Conservation (phyloP, 2,329 filamentous ascomycete species). For the Calonectria pseudoturangicola region DNA sequence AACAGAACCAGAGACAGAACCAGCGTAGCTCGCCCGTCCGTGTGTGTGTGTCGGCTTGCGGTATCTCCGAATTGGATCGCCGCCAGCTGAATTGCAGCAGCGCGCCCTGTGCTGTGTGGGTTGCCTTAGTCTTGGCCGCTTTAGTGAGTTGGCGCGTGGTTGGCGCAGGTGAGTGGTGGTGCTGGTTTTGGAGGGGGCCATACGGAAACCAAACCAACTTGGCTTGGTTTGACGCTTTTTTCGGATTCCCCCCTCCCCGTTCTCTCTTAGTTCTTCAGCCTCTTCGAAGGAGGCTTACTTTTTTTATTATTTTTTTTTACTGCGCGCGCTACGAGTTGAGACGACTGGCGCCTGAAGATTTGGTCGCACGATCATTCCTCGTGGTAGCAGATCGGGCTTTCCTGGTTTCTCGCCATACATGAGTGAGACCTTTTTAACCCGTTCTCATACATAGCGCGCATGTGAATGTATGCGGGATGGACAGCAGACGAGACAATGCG, state of each 20-base stretch:
- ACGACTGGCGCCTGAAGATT: not conserved
- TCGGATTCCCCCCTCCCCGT: not conserved
- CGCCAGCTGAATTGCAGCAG: conserved; percentile 4
- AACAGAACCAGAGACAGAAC: conserved; percentile 17
- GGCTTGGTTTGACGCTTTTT: conserved; percentile 26
- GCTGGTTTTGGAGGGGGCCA: not conserved
- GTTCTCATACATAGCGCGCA: conserved; percentile 15
- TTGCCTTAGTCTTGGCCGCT: conserved; percentile 36
- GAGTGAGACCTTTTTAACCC: conserved; percentile 14
- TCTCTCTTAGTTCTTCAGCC: conserved; percentile 7
- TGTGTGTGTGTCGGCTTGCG: conserved; percentile 12
- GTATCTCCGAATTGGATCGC: conserved; percentile 19
- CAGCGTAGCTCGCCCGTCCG: conserved; percentile 13
- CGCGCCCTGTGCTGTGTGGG: conserved; percentile 13
- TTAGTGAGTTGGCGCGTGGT: conserved; percentile 52
- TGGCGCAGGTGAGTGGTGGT: conserved; percentile 40
- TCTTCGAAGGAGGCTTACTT: not conserved
- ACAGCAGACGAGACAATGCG: conserved; percentile 2
- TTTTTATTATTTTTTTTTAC: not conserved
- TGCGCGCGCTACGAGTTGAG: not conserved
- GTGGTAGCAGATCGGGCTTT: conserved; percentile 1
- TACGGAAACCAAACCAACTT: conserved; percentile 17
- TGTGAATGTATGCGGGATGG: conserved; percentile 20
- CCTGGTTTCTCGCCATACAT: not conserved
- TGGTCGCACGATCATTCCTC: conserved; percentile 10